Base-by-base conservation (phyloP, 345 rosid genomes). In the Cardamine resedifolia region DNA sequence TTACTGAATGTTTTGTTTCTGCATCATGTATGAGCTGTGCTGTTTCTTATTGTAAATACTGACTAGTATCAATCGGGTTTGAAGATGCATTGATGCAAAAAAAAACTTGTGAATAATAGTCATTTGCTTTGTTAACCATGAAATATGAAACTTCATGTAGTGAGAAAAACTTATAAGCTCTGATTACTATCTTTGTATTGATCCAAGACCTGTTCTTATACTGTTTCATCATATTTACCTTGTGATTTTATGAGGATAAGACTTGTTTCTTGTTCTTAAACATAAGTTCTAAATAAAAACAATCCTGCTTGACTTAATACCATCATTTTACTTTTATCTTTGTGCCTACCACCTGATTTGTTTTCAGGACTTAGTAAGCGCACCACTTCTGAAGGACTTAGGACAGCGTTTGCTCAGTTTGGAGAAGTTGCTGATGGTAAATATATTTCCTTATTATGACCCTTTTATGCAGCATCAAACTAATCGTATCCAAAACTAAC, bases 391-490 rank as follows among this genome's bases (percentile, higher is more conserved):
- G 98, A 91, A 78, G 81, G 77, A 12, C 92, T 95, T 3, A 73
- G 70, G 61, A 93, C 87, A 33, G 90, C 90, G 26, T 90, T 90
- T 71, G 78, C 90, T 43, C 61, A 85, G 78, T 91, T 90, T 72
- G 99, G 98, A 65, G 87, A 84, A 73, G 96, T 95, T 39, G 64
- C 81, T 74, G 85, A 91, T 56, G 96, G 99, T 95, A 57, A n/a
- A 85, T 6, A 43, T 43, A 20, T 16, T 68, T 58, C 63, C 20
- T 38, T 66, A 26, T 7, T 49, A 14, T 20, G 6, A 55, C 45
- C 15, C 45, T 27, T 16, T 56, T 56, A 9, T 31, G 14, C 10
- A 11, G 16, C 33, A 76, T 56, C 10, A 26, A 34, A 38, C 20
- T 3, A 47, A 16, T 6, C 16, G 7, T 3, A 10, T 19, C 44